phyloP scores from a whole-genome alignment of 192 early-diverging fungal species.

The Lobosporangium transversale region DNA sequence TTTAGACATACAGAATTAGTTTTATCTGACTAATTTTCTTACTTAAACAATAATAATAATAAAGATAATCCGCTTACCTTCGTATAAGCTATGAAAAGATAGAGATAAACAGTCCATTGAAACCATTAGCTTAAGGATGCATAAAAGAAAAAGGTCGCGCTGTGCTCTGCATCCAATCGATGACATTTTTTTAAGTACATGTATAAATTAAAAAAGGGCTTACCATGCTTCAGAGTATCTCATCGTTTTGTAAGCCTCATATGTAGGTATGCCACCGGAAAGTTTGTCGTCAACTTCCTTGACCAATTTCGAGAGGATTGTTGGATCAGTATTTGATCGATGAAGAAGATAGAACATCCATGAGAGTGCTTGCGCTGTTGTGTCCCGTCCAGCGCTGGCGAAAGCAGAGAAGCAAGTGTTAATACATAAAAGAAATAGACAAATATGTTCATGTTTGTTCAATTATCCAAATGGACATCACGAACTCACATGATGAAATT shows the following conservation, averaged over 20 bases:
- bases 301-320: conserved; percentile 26
- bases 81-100: conserved; percentile 16
- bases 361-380: conserved; percentile 48
- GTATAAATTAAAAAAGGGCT: not conserved
- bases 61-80: conserved; percentile 20
- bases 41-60: too few species aligned
- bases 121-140: not conserved
- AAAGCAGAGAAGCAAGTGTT: not conserved
- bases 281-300: conserved; percentile 50
- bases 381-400: conserved; percentile 42
- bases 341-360: conserved; percentile 55
- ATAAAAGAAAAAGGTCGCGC: conserved; percentile 4
- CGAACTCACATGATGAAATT: conserved; percentile 51
- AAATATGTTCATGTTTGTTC: not conserved
- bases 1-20: too few species aligned
- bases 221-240: conserved; percentile 44
- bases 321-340: conserved; percentile 49
- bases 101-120: not conserved
- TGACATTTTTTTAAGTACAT: too few species aligned
- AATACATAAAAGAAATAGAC: not conserved
- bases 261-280: conserved; percentile 16
- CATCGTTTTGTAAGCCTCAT: conserved; percentile 38
- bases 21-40: too few species aligned
- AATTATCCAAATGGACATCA: too few species aligned
- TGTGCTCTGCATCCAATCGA: too few species aligned